Conservation (phyloP, 805 yeast species). For the Kodamaea restingae region DNA sequence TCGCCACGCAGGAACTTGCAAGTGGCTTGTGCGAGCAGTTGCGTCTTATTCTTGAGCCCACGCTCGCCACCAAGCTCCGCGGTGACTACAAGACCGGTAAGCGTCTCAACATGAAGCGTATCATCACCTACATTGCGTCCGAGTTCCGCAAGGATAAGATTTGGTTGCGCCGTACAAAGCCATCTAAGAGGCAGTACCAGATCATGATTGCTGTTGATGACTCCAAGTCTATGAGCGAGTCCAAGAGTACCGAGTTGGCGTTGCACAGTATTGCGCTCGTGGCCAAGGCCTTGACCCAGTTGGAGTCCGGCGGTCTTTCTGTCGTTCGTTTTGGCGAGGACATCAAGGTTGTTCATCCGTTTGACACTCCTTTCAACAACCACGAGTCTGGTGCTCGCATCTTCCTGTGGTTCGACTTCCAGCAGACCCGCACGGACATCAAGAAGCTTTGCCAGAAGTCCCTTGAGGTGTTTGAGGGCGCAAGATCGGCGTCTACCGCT, state of each 20-base stretch:
- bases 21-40: conserved; percentile 88
- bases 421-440: conserved; percentile 83
- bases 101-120: conserved; percentile 93
- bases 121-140: conserved; percentile 95
- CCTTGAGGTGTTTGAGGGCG: conserved; percentile 65
- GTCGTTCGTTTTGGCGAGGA: conserved; percentile 87
- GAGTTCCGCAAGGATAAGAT: conserved; percentile 96
- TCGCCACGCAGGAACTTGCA: conserved; percentile 82
- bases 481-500: conserved; percentile 39
- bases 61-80: conserved; percentile 86
- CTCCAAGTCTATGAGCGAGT: conserved; percentile 95
- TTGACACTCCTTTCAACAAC: conserved; percentile 73
- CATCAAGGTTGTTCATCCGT: conserved; percentile 82
- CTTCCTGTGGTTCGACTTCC: conserved; percentile 86
- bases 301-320: conserved; percentile 91
- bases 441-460: conserved; percentile 68
- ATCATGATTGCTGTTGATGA: conserved; percentile 97
- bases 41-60: conserved; percentile 89
- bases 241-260: conserved; percentile 84
- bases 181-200: conserved; percentile 95
- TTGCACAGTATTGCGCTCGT: conserved; percentile 93
- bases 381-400: conserved; percentile 78
- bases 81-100: conserved; percentile 99
- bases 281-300: conserved; percentile 85
- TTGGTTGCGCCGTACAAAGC: conserved; percentile 96